A percentile compares a stretch with the other conserved stretches of the same genome.
phyloP scores from a whole-genome alignment of 768 basidiomycete species.

The Phylloporus scabripes region DNA sequence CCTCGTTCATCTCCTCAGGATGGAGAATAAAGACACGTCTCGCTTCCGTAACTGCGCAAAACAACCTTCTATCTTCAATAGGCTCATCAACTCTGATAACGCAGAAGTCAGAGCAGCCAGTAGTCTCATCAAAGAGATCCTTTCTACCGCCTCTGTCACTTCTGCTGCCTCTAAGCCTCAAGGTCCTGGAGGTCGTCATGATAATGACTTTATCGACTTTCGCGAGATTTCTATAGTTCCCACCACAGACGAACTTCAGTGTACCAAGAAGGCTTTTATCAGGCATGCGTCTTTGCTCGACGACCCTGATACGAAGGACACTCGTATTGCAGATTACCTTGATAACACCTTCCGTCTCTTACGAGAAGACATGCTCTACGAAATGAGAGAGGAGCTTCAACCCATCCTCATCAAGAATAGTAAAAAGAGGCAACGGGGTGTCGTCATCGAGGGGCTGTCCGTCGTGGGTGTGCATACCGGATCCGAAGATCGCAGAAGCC shows the following conservation, averaged over 20 bases:
- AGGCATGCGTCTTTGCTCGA: slow-evolving; percentile 41
- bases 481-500: slow-evolving; percentile 21
- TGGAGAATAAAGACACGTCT: slow-evolving; percentile 32
- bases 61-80: slow-evolving; percentile 25
- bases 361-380: slow-evolving; percentile 57
- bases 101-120: slow-evolving; percentile 27
- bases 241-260: slow-evolving; percentile 52
- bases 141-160: slow-evolving; percentile 24
- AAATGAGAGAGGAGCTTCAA: slow-evolving; percentile 52
- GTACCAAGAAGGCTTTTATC: slow-evolving; percentile 42
- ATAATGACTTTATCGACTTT: slow-evolving; percentile 62
- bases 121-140: slow-evolving; percentile 37
- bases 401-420: slow-evolving; percentile 33
- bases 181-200: slow-evolving; percentile 60
- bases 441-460: slow-evolving; percentile 34
- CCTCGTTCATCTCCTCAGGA: slow-evolving; percentile 43
- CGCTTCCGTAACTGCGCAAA: slow-evolving; percentile 38
- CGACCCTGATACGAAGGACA: slow-evolving; percentile 34
- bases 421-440: slow-evolving; percentile 36
- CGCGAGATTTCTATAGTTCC: slow-evolving; percentile 59
- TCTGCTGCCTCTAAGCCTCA: slow-evolving; percentile 15
- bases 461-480: slow-evolving; percentile 34
- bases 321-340: slow-evolving; percentile 44
- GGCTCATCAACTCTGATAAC: slow-evolving; percentile 21
- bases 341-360: slow-evolving; percentile 65